phyloP scores from a whole-genome alignment of 768 basidiomycete genomes.

The Lentinus tigrinus region DNA sequence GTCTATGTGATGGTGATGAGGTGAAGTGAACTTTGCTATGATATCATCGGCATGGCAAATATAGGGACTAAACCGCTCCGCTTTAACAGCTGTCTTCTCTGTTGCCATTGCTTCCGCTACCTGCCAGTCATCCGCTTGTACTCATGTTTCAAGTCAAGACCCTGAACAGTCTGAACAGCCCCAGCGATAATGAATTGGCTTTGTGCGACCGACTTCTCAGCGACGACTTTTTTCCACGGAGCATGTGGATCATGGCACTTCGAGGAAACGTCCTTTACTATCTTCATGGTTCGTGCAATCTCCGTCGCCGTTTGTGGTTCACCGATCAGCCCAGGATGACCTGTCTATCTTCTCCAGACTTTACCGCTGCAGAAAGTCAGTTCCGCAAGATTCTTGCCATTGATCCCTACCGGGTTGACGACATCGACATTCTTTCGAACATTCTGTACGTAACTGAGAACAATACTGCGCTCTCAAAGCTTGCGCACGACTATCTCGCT shows the following conservation, averaged over 20 bases:
- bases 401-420: constrained; percentile 90
- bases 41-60: too few relatives aligned
- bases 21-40: constrained; percentile 38
- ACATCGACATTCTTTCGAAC: constrained; percentile 94
- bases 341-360: constrained; percentile 54
- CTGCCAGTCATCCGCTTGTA: constrained; percentile 53
- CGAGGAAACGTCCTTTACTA: constrained; percentile 88
- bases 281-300: constrained; percentile 65
- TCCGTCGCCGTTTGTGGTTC: not conserved
- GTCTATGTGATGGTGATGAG: constrained; percentile 84
- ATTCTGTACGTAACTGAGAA: constrained; percentile 96
- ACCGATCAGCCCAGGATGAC: not conserved
- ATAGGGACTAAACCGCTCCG: constrained; percentile 29
- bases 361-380: constrained; percentile 77
- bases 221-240: constrained; percentile 73
- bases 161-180: constrained; percentile 85
- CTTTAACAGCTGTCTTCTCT: constrained; percentile 41
- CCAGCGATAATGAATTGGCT: constrained; percentile 80
- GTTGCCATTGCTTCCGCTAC: constrained; percentile 44
- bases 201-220: constrained; percentile 77
- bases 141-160: constrained; percentile 86
- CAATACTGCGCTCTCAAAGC: constrained; percentile 79
- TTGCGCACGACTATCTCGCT: constrained; percentile 88
- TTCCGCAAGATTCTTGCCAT: constrained; percentile 79
- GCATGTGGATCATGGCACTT: constrained; percentile 83